Evolutionary conservation across 1,284 basidiomycete species (phyloP), one percentile per base, ranked within the genome.

Genomic region (Xanthoconium separans): DNA sequence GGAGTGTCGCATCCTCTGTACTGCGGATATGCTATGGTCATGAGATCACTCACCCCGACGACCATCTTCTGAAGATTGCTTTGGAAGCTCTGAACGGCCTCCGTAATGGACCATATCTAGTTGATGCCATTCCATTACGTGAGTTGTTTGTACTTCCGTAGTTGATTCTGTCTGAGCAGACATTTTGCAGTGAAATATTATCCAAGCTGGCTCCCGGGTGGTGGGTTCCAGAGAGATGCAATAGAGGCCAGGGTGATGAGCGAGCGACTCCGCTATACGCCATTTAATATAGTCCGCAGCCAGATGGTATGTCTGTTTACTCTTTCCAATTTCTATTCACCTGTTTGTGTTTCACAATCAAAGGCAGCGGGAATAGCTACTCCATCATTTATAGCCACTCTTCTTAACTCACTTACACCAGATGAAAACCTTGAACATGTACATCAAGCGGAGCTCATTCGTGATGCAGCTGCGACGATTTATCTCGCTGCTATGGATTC

Each of bases 191-290:
- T 60, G 15, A 60, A 50, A 45, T 53, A 56, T 24, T 57, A 57
- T 22, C 58, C 58, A 6, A 41, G 54, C 13, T 60, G 52, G 58
- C 27, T 60, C 22, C 59, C 58, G 13, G 54, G 58, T 18, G 58
- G 58, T 22, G 9, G 30, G 8, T 59, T 59, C 27, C 40, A 59
- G 16, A 46, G 29, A 18, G 51, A 50, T 10, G 57, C 58, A 12
- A 39, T 6, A 33, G 53, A 50, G 8, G 53, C 53, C 5, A 53
- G 34, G 24, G 13, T 27, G 4, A 10, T 49, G 13, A 22, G 22
- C 9, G 18, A 44, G 12, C 53, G 50, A 30, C 30, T 56, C 39
- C 58, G 53, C 36, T n/a, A 53, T 29, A 16, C 24, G 7, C 54
- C 58, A n/a, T 59, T 56, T 22, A 24, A 49, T 16, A 51, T 53